These are phyloP conservation scores for Prunus mume DNA, from an alignment of 306 rosid species.

Conservation along the genomic window DNA sequence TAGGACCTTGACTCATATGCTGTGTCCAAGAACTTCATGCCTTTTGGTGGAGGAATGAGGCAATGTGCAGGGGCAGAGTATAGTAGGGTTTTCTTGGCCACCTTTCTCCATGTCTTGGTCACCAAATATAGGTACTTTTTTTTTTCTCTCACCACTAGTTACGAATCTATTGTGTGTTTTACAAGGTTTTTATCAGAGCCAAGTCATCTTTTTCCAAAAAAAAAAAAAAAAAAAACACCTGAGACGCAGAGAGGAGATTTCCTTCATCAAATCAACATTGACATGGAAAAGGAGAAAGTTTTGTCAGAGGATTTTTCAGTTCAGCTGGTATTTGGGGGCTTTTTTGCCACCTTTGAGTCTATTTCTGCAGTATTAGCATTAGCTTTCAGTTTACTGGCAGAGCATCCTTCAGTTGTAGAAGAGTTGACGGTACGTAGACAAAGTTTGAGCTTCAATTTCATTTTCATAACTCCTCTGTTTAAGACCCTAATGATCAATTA, in stretches of 20 bases:
- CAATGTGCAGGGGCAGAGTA: conserved; percentile 44
- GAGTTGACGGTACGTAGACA: conserved; percentile 24
- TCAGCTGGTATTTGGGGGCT: conserved; percentile 21
- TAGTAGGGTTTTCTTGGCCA: conserved; percentile 29
- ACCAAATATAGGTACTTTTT: conserved; percentile 39
- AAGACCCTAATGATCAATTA: neutral
- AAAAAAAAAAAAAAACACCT: neutral
- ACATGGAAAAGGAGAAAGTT: conserved; percentile 30
- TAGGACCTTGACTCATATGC: conserved; percentile 25
- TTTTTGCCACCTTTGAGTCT: conserved; percentile 34
- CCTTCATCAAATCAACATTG: conserved; percentile 16
- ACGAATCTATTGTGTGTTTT: neutral
- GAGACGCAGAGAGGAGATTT: too few relatives aligned
- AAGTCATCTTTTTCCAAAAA: neutral
- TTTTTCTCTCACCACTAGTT: neutral
- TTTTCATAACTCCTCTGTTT: neutral
- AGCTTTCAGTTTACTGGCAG: conserved; percentile 26
- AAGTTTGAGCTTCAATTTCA: neutral
- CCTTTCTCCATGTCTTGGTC: conserved; percentile 41
- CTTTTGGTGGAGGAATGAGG: conserved; percentile 42
- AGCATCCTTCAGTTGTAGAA: conserved; percentile 26
- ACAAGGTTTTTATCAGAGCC: too few relatives aligned
- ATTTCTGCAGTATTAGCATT: conserved; percentile 24
- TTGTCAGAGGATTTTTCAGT: conserved; percentile 27
- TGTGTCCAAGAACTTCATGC: conserved; percentile 37